Evolutionary conservation across 169 alveolate species (phyloP).

Genomic region (Plasmodium knowlesi): DNA sequence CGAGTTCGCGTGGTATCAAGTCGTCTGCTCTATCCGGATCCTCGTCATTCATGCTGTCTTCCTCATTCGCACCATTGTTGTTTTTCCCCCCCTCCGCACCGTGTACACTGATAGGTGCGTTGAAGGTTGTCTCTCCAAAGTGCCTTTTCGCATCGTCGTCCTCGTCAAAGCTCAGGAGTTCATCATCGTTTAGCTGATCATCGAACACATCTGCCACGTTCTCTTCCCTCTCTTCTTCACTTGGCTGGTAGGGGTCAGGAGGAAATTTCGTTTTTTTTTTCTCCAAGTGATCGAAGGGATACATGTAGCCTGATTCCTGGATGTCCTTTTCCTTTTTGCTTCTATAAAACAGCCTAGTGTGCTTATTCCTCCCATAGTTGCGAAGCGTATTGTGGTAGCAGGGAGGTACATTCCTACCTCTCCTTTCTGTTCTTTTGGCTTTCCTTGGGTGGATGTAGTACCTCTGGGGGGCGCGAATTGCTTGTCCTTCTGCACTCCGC

Average conservation of each 20-base stretch:
- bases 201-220: not conserved
- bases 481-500: not conserved
- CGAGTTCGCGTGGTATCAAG: not conserved
- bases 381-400: not conserved
- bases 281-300: slow-evolving; percentile 71
- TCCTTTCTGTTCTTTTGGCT: not conserved
- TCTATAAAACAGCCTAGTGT: slow-evolving; percentile 17
- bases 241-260: slow-evolving; percentile 57
- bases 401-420: not conserved
- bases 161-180: slow-evolving; percentile 30
- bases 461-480: not conserved
- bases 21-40: not conserved
- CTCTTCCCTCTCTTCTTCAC: slow-evolving; percentile 49
- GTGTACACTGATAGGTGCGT: not conserved
- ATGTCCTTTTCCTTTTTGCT: slow-evolving; percentile 57
- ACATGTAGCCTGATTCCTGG: slow-evolving; percentile 63
- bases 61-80: not conserved
- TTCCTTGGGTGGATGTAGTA: not conserved
- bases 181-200: slow-evolving; percentile 14
- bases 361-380: slow-evolving; percentile 1
- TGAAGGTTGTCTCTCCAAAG: slow-evolving; percentile 62
- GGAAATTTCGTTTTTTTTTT: slow-evolving; percentile 71
- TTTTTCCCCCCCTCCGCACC: not conserved
- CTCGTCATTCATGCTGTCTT: not conserved
- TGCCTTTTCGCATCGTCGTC: slow-evolving; percentile 67